Evolutionary conservation across 352 stramenopile genomes (phyloP).

Genomic region (Pythium coloratum): DNA sequence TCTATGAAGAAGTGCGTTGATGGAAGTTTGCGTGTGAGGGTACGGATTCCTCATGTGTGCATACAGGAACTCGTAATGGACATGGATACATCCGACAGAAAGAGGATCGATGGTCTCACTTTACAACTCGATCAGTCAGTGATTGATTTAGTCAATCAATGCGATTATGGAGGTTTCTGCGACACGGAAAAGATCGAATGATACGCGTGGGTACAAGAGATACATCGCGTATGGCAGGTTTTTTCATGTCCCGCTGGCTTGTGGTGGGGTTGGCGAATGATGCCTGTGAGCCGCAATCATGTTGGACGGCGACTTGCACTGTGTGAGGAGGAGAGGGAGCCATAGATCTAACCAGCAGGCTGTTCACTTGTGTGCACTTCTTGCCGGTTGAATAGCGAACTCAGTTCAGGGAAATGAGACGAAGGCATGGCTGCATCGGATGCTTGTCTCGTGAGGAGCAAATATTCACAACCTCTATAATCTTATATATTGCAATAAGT

Average conservation of each 20-base stretch:
- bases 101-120: neutral
- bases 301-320: neutral
- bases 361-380: neutral
- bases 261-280: neutral
- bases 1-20: neutral
- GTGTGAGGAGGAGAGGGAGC: neutral
- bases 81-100: neutral
- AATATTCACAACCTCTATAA: constrained; percentile 1
- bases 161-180: neutral
- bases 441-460: neutral
- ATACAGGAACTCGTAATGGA: neutral
- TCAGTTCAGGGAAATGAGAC: neutral
- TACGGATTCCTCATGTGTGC: neutral
- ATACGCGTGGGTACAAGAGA: neutral
- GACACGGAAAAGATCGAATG: constrained; percentile 5
- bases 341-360: neutral
- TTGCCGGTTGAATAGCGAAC: neutral
- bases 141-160: constrained; percentile 9
- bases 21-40: neutral
- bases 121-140: neutral
- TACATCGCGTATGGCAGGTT: neutral
- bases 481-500: neutral
- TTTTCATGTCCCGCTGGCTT: neutral
- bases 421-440: constrained; percentile 3
- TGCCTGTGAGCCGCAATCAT: neutral